Conservation (phyloP, 176 grass and related monocot species). For the Triticum urartu region DNA sequence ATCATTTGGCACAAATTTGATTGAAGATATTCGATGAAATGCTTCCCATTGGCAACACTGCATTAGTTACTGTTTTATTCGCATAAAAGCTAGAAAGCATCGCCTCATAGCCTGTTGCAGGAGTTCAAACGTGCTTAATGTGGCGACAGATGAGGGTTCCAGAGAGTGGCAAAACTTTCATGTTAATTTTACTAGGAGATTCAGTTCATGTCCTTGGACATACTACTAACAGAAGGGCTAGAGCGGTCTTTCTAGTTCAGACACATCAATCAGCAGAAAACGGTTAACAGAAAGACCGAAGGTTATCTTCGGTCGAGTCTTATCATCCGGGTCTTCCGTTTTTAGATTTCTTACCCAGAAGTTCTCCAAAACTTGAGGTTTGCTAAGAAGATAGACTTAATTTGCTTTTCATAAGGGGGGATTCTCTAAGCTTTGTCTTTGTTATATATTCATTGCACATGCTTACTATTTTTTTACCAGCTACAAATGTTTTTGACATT, state of each 20-base stretch:
- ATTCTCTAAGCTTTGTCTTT: neutral
- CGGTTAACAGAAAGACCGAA: neutral
- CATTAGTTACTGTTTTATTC: neutral
- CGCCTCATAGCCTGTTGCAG: neutral
- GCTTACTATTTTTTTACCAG: neutral
- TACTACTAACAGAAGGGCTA: neutral
- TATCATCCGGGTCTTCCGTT: neutral
- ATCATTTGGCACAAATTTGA: neutral
- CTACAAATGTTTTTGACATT: neutral
- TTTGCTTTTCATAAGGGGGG: neutral
- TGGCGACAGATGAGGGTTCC: neutral
- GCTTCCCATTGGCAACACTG: neutral
- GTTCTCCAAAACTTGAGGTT: neutral
- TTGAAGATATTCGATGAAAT: slow-evolving; percentile 7
- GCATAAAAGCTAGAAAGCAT: neutral
- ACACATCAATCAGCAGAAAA: neutral
- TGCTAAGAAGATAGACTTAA: neutral
- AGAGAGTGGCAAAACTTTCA: neutral
- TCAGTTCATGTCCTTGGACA: neutral
- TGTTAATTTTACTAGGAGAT: neutral
- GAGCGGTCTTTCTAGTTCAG: neutral
- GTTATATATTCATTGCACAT: neutral
- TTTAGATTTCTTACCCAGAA: neutral
- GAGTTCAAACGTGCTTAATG: neutral
- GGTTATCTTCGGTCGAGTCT: neutral